Evolutionary conservation across 495 filamentous ascomycete genomes (phyloP), one percentile per base, ranked within the genome.

Genomic region (Pyrenula massariospora): DNA sequence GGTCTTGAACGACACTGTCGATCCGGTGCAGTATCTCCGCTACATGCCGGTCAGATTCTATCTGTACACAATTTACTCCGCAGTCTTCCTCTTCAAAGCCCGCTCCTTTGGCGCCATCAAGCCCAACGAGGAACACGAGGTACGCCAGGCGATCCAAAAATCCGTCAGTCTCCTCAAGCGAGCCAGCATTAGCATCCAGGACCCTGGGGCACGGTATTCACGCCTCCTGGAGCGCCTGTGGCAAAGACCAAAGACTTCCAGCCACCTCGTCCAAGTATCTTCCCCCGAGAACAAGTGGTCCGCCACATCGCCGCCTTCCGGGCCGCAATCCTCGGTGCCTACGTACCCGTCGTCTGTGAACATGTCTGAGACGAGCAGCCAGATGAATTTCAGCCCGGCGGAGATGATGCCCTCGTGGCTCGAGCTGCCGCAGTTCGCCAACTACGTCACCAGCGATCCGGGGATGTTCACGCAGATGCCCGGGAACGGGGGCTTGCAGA

Each of bases 41-140:
- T 84, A 77, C 56, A 82, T 84, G 78, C 79, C 80, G 0, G 73
- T 81, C 3, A 65, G 78, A 3, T 84, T 79, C 57, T 82, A 81
- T 57, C 65, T 84, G 51, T 83, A 82, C 59, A 71, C 75, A 23
- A 77, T 82, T 12, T 81, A 82, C 56, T 74, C 76, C 12, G 78
- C 77, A 1, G 78, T 82, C 10, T 81, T 81, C 56, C 63, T 81
- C 21, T 82, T 81, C 61, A 78, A 80, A 63, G 78, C 78, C 21
- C 72, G 78, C 23, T 81, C 78, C 10, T 79, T 78, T 22, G 79
- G 78, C 15, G 79, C 81, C 56, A 75, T 82, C 59, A 64, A 70
- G 15, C 25, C 61, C n/a, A 64, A 68, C 31, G 79, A 82, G 59
- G 79, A 82, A 63, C 70, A 70, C 49, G 70, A 72, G 36, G 74